These are phyloP conservation scores for Penicillium sp. DNA, from an alignment of 2,329 filamentous ascomycete species.

Conservation along the genomic window DNA sequence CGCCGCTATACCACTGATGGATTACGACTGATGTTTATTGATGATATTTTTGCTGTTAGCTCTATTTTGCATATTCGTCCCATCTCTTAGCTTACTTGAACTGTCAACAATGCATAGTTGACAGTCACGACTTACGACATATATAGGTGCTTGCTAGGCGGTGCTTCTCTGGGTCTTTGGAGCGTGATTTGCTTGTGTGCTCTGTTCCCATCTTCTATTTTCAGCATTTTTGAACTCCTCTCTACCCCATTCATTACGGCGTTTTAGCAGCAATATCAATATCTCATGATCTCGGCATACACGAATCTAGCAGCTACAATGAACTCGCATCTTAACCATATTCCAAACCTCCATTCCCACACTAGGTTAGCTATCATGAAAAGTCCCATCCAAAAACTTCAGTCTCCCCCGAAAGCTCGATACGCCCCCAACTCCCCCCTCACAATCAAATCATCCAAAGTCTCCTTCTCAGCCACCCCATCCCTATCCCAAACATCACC, in stretches of 20 bases:
- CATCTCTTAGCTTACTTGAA: background rate
- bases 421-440: background rate
- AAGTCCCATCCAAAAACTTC: background rate
- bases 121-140: background rate
- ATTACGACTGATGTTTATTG: conserved; percentile 4
- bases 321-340: background rate
- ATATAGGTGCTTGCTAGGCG: background rate
- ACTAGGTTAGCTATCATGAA: background rate
- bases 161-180: background rate
- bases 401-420: background rate
- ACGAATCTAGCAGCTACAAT: background rate
- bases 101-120: background rate
- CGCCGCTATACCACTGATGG: conserved; percentile 23
- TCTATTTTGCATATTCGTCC: background rate
- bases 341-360: too few relatives aligned
- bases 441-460: background rate
- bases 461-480: conserved; percentile 2
- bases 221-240: background rate
- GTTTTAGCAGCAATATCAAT: background rate
- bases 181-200: background rate
- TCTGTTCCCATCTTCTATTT: background rate
- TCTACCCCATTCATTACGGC: background rate
- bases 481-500: conserved; percentile 19
- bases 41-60: background rate
- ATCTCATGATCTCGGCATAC: background rate